Evolutionary conservation across 352 stramenopile genomes (phyloP).

Genomic region (Saprolegnia diclina): DNA sequence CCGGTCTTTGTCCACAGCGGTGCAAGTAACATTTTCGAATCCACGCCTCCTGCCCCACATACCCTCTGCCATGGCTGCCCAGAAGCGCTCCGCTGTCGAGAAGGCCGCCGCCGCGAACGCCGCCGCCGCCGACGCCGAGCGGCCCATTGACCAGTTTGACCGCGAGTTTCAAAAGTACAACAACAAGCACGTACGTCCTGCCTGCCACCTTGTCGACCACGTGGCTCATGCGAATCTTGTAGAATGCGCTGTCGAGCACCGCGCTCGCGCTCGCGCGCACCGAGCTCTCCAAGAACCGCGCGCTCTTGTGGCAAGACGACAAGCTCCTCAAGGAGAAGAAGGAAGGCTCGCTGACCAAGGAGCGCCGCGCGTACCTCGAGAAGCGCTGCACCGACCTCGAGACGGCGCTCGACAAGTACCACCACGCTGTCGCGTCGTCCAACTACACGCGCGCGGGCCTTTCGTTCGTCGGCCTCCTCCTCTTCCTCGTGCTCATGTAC

Average conservation of each 20-base stretch:
- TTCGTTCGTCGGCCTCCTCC: conserved; percentile 21
- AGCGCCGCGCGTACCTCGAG: conserved; percentile 55
- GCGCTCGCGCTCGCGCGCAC: conserved; percentile 71
- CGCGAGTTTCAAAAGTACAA: conserved; percentile 83
- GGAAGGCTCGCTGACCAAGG: conserved; percentile 50
- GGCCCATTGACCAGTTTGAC: conserved; percentile 67
- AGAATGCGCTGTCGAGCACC: conserved; percentile 24
- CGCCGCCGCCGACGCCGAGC: not conserved
- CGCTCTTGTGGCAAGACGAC: conserved; percentile 76
- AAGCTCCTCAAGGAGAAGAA: conserved; percentile 73
- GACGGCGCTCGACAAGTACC: conserved; percentile 68
- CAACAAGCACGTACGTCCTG: conserved; percentile 54
- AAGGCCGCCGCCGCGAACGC: not conserved
- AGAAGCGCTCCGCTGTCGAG: not conserved
- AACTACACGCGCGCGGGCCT: conserved; percentile 45
- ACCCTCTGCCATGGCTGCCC: not conserved
- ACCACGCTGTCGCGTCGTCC: conserved; percentile 64
- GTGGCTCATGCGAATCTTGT: not conserved
- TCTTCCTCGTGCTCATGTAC: conserved; percentile 23
- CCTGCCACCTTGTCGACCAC: not conserved
- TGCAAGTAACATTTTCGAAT: not conserved
- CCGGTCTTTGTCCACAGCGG: not conserved
- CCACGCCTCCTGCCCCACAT: not conserved
- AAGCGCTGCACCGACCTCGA: conserved; percentile 67
- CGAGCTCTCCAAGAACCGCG: conserved; percentile 75